A percentile compares a stretch with the other conserved stretches of the same genome.
Conservation (phyloP, 225 moss, liverwort and hornwort genomes). For the Marchantia polymorpha region DNA sequence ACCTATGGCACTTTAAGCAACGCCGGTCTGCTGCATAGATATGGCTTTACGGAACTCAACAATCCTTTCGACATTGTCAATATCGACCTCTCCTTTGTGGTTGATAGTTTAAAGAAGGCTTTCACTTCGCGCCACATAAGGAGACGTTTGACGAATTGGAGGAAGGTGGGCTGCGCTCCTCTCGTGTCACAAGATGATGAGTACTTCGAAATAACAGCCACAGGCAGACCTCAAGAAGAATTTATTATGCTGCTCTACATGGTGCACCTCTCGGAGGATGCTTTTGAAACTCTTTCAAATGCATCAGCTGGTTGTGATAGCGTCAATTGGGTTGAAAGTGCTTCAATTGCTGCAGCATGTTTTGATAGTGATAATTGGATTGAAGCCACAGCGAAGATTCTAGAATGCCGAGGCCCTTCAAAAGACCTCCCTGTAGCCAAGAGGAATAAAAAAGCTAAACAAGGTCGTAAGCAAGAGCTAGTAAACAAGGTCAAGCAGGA, state of each 20-base stretch:
- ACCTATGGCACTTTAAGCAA: constrained; percentile 79
- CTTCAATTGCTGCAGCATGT: constrained; percentile 21
- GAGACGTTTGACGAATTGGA: constrained; percentile 58
- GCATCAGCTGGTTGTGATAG: constrained; percentile 23
- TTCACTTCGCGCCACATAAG: constrained; percentile 60
- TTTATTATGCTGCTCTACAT: constrained; percentile 68
- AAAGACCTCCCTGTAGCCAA: background rate
- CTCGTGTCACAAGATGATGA: constrained; percentile 56
- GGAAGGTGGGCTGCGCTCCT: constrained; percentile 58
- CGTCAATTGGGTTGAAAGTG: constrained; percentile 31
- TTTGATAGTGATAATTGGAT: constrained; percentile 32
- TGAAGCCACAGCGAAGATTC: constrained; percentile 39
- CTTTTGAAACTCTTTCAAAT: constrained; percentile 39
- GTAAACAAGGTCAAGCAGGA: constrained; percentile 24
- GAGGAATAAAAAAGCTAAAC: constrained; percentile 4
- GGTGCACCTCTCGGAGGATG: constrained; percentile 51
- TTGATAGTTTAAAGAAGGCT: constrained; percentile 41
- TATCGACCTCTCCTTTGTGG: constrained; percentile 56
- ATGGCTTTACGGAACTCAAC: constrained; percentile 78
- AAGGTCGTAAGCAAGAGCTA: constrained; percentile 17
- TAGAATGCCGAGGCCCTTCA: constrained; percentile 32
- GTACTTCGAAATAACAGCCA: constrained; percentile 70
- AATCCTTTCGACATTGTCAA: constrained; percentile 85
- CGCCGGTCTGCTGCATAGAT: constrained; percentile 78
- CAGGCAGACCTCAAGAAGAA: constrained; percentile 66